phyloP scores from a whole-genome alignment of 192 early-diverging fungal genomes.

The Phlyctochytrium planicorne region DNA sequence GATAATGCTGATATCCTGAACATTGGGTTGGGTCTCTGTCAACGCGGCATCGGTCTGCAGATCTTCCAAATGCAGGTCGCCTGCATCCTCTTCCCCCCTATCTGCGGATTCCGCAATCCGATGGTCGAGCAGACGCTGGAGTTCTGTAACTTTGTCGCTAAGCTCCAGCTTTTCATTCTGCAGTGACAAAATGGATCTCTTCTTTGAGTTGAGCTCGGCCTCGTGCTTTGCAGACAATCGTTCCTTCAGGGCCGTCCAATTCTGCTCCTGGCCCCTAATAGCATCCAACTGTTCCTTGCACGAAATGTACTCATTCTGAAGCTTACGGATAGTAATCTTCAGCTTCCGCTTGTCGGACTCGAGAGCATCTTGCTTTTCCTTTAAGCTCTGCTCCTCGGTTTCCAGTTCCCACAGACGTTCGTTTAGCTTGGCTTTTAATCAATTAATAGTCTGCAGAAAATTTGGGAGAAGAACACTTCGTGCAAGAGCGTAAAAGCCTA shows the following conservation, averaged over 20 bases:
- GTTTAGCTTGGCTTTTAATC: constrained; percentile 28
- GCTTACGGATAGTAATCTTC: not conserved
- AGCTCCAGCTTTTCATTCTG: constrained; percentile 24
- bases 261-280: constrained; percentile 13
- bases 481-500: constrained; percentile 8
- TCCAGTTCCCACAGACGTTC: constrained; percentile 39
- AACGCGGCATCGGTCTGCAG: constrained; percentile 1
- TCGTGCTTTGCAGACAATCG: constrained; percentile 12
- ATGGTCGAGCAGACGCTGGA: constrained; percentile 16
- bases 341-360: constrained; percentile 19
- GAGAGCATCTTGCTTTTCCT: constrained; percentile 14
- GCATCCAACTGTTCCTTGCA: constrained; percentile 26
- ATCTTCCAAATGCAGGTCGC: not conserved
- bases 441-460: no score
- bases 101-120: not conserved
- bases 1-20: constrained; percentile 12
- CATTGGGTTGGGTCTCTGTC: no score
- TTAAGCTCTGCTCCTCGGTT: constrained; percentile 20
- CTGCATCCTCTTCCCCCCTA: not conserved
- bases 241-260: not conserved
- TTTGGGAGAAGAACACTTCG: constrained; percentile 1
- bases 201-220: constrained; percentile 7
- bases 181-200: constrained; percentile 4
- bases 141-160: constrained; percentile 14
- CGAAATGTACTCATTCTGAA: constrained; percentile 9